Base-by-base conservation (phyloP, 1,284 basidiomycete species). In the Psilocybe mexicana region DNA sequence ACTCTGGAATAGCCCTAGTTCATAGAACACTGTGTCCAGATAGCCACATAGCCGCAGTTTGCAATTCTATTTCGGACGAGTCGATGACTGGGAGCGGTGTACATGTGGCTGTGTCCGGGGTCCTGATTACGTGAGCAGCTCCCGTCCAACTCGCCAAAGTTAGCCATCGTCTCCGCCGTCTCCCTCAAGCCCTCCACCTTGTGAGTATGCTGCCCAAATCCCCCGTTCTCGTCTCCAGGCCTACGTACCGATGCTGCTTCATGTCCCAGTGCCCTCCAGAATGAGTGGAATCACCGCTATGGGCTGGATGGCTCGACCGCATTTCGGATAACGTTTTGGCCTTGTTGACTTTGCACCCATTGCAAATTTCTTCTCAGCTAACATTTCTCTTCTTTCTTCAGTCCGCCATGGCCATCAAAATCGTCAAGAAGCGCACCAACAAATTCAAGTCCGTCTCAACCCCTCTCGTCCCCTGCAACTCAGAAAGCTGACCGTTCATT, bases 351-450 rank as follows among this genome's bases (percentile, higher is more conserved):
- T 54, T 18, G 58, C 52, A 54, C 57, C 45, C 53, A 44, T 35
- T 54, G 24, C 54, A 61, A 59, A 55, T 55, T 59, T 58, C 45
- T 43, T 26, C 36, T 52, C 43, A 18, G 18, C 65, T 69, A 42
- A 68, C 56, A 8, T 10, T 54, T 42, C 54, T 49, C 45, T 54
- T 57, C 61, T 54, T 61, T 48, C 52, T 61, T 63, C 66, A 84
- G 83, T 67, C 70, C 78, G 74, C 75, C 77, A 94, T 94, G 92
- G 87, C 83, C 79, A 76, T 90, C 80, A 92, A 88, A 80, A 90
- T 96, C 75, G 85, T 97, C 79, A 96, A 96, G 85, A 98, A 98
- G 84, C 90, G 93, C 76, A 96, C 94, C 69, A 94, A 92, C 80
- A 79, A 80, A 72, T 96, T 97, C 92, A 96, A 96, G 92, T 93